Evolutionary conservation across 2,329 filamentous ascomycete genomes (phyloP).

Genomic region (Colletotrichum trifolii): DNA sequence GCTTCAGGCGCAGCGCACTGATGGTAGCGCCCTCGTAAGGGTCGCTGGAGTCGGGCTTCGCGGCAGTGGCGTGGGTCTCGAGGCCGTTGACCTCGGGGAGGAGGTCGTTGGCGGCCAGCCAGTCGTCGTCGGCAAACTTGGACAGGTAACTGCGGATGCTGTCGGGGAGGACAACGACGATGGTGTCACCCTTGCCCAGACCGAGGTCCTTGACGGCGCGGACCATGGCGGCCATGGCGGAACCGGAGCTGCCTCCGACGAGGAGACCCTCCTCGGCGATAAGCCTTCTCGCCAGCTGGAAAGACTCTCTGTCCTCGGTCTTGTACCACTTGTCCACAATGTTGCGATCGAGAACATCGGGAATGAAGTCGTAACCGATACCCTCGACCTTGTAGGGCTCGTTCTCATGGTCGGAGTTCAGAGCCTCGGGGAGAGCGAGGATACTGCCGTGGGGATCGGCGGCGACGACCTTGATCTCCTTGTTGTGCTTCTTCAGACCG

Average conservation of each 20-base stretch:
- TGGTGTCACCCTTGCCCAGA: conserved; percentile 84
- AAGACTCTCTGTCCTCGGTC: conserved; percentile 92
- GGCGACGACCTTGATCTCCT: conserved; percentile 86
- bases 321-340: conserved; percentile 97
- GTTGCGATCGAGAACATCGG: conserved; percentile 86
- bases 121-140: conserved; percentile 99
- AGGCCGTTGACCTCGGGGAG: conserved; percentile 67
- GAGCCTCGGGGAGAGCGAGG: conserved; percentile 79
- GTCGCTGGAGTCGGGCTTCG: conserved; percentile 62
- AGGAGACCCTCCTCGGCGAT: conserved; percentile 95
- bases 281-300: conserved; percentile 86
- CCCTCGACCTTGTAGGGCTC: conserved; percentile 97
- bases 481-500: conserved; percentile 88
- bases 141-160: conserved; percentile 97
- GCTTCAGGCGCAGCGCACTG: conserved; percentile 86
- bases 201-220: conserved; percentile 80
- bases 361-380: conserved; percentile 98
- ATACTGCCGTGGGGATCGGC: conserved; percentile 95
- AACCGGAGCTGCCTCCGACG: conserved; percentile 93
- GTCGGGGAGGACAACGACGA: conserved; percentile 93
- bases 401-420: conserved; percentile 86
- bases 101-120: conserved; percentile 96
- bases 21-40: conserved; percentile 84
- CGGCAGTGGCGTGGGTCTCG: conserved; percentile 55
- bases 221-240: conserved; percentile 85